Percentiles rank a stretch among this genome's conserved stretches.
Conservation (phyloP, 345 rosid genomes). For the Mercurialis annua region DNA sequence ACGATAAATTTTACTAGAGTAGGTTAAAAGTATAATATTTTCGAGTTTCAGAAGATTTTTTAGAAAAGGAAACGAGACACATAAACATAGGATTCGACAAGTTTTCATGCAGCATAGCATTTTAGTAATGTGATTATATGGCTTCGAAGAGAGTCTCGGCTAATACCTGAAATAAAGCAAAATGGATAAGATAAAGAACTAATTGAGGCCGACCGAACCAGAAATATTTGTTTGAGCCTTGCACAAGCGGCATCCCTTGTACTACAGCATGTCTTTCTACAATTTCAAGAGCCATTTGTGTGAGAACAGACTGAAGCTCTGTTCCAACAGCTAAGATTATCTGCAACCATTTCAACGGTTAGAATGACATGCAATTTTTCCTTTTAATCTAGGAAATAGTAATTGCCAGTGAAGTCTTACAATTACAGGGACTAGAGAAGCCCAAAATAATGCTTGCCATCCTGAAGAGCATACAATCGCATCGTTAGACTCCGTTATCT, state of each 20-base stretch:
- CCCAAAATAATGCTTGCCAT: slow-evolving; percentile 69
- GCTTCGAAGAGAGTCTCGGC: neutral
- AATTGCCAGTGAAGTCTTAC: slow-evolving; percentile 44
- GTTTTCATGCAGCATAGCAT: no score
- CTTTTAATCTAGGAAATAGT: neutral
- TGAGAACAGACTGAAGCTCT: slow-evolving; percentile 76
- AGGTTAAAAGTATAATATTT: no score
- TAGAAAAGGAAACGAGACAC: no score
- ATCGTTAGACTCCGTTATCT: neutral
- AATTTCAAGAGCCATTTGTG: slow-evolving; percentile 84
- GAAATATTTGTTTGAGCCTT: slow-evolving; percentile 82
- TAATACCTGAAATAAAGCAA: slow-evolving; percentile 85
- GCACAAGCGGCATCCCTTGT: slow-evolving; percentile 95
- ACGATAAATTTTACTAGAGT: no score
- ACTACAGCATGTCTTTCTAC: slow-evolving; percentile 82
- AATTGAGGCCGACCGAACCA: slow-evolving; percentile 81
- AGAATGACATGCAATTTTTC: neutral
- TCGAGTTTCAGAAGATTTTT: no score
- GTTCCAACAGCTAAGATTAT: slow-evolving; percentile 89
- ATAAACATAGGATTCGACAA: no score
- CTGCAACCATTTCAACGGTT: slow-evolving; percentile 35
- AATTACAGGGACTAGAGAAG: slow-evolving; percentile 62
- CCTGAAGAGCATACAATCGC: slow-evolving; percentile 42
- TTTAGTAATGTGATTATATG: neutral
- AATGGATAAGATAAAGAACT: slow-evolving; percentile 81